These are phyloP conservation scores for Dictyostelium brefeldianum DNA, from an alignment of 78 protist species.

Conservation along the genomic window DNA sequence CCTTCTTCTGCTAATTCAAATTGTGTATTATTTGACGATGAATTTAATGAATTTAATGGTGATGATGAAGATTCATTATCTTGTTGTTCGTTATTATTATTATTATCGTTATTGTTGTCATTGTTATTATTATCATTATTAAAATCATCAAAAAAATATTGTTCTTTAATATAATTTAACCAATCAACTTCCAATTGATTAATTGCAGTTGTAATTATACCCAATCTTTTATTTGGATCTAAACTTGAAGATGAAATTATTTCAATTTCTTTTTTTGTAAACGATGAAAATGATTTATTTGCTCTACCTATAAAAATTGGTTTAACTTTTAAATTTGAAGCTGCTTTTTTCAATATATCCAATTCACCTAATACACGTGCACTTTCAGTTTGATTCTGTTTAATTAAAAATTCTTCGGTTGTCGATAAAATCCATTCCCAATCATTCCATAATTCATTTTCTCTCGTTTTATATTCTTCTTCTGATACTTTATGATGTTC, in stretches of 20 bases:
- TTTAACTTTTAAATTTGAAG: slow-evolving; percentile 59
- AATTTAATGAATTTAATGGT: too few species aligned
- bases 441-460: slow-evolving; percentile 54
- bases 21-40: not conserved
- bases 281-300: not conserved
- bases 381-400: slow-evolving; percentile 56
- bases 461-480: slow-evolving; percentile 53
- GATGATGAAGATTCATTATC: not conserved
- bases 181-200: slow-evolving; percentile 48
- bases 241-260: not conserved
- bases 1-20: slow-evolving; percentile 22
- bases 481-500: slow-evolving; percentile 32
- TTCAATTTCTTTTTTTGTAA: not conserved
- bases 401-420: slow-evolving; percentile 65
- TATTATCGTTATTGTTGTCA: not conserved
- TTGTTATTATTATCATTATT: not conserved
- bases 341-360: slow-evolving; percentile 47
- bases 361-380: slow-evolving; percentile 53
- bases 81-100: not conserved
- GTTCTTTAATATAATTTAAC: slow-evolving; percentile 53
- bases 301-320: slow-evolving; percentile 59
- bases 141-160: slow-evolving; percentile 28
- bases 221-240: slow-evolving; percentile 54
- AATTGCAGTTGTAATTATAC: slow-evolving; percentile 40
- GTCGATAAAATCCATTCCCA: slow-evolving; percentile 80